Conservation (phyloP, 164 flowering plant species). For the Piper longum region DNA sequence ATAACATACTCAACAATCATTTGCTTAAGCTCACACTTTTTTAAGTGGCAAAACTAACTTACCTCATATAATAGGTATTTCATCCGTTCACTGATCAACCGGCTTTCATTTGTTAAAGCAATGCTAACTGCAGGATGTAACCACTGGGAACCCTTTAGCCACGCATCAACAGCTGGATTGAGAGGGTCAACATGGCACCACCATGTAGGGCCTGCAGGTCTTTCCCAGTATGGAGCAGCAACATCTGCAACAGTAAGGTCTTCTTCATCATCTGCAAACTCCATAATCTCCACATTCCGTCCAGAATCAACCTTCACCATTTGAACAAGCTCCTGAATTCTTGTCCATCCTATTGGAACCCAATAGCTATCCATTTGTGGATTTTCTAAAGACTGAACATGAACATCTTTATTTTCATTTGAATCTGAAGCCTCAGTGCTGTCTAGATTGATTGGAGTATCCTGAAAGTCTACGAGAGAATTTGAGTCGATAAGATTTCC, state of each 20-base stretch:
- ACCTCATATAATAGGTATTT: constrained; percentile 89
- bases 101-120: constrained; percentile 85
- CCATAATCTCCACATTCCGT: constrained; percentile 41
- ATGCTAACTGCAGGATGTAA: constrained; percentile 85
- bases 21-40: neutral
- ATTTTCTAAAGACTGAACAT: constrained; percentile 9
- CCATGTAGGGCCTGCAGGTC: constrained; percentile 85
- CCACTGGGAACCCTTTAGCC: constrained; percentile 82
- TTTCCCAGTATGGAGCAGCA: constrained; percentile 90
- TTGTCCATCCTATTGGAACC: constrained; percentile 93
- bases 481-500: constrained; percentile 13
- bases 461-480: constrained; percentile 10
- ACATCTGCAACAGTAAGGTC: constrained; percentile 72
- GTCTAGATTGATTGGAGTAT: constrained; percentile 4
- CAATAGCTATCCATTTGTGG: constrained; percentile 33
- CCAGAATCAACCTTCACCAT: constrained; percentile 45
- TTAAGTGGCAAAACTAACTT: constrained; percentile 7
- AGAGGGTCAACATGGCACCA: constrained; percentile 88
- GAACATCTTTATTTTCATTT: constrained; percentile 18
- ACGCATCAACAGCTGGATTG: constrained; percentile 38
- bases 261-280: constrained; percentile 40
- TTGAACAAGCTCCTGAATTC: constrained; percentile 69
- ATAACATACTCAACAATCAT: too few relatives aligned
- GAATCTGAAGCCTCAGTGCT: constrained; percentile 9
- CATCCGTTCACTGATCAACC: constrained; percentile 85